Evolutionary conservation across 306 rosid genomes (phyloP).

Genomic region (Rosa chinensis): DNA sequence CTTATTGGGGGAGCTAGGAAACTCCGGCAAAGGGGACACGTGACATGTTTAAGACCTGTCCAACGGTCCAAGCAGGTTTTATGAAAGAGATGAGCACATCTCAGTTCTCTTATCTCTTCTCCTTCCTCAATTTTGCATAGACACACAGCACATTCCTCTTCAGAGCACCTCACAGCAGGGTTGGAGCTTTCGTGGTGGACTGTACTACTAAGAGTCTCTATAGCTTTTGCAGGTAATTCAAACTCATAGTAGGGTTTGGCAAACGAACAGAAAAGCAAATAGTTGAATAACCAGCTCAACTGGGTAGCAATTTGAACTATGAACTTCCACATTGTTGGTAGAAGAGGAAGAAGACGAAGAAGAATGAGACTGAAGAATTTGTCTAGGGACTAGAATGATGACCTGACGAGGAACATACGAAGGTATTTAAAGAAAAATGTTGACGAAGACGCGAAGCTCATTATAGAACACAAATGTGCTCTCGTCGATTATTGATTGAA

Average conservation of each 20-base stretch:
- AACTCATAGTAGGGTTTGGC: background rate
- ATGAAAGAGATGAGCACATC: conserved; percentile 46
- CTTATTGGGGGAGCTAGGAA: conserved; percentile 19
- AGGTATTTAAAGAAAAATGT: background rate
- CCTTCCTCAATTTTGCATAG: conserved; percentile 37
- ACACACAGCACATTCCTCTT: conserved; percentile 46
- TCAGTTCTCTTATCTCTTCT: conserved; percentile 42
- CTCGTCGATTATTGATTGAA: background rate
- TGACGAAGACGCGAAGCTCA: background rate
- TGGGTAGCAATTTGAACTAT: conserved; percentile 11
- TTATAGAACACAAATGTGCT: background rate
- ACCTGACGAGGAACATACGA: background rate
- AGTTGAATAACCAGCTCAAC: conserved; percentile 34
- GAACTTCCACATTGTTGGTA: conserved; percentile 18
- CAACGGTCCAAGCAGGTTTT: conserved; percentile 42
- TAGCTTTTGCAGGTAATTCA: background rate
- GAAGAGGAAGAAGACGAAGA: background rate
- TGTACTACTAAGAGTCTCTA: background rate
- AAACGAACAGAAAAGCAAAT: conserved; percentile 38
- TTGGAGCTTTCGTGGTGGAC: background rate
- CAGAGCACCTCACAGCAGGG: background rate
- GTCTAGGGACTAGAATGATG: background rate
- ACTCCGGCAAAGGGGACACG: conserved; percentile 56
- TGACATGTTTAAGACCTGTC: conserved; percentile 19
- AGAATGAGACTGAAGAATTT: background rate